Conservation (phyloP, 768 basidiomycete genomes). For the Strobilomyces dryophilus region DNA sequence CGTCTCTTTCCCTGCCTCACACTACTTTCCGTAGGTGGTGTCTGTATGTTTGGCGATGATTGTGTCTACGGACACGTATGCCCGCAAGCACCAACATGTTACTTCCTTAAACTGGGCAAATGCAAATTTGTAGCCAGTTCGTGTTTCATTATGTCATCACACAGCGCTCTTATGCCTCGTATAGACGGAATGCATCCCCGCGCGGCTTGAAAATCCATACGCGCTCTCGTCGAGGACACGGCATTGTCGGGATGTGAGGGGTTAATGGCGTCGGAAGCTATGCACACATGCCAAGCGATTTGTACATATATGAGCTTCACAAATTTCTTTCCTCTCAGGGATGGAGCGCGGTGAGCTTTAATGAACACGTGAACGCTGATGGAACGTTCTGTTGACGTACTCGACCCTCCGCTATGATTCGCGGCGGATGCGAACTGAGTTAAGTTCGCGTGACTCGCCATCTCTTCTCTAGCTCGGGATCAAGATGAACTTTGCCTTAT, state of each 20-base stretch:
- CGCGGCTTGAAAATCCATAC: conserved; percentile 16
- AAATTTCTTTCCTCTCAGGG: conserved; percentile 25
- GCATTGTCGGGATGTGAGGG: conserved; percentile 12
- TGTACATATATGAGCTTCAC: conserved; percentile 34
- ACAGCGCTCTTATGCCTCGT: conserved; percentile 8
- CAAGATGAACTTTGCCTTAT: conserved; percentile 27
- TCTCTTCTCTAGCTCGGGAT: conserved; percentile 21
- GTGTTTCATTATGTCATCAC: conserved; percentile 19
- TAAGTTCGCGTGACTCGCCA: conserved; percentile 27
- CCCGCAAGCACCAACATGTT: conserved; percentile 49
- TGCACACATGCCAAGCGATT: conserved; percentile 17
- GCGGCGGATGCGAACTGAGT: conserved; percentile 24
- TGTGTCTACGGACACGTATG: conserved; percentile 43
- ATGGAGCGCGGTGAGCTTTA: conserved; percentile 18
- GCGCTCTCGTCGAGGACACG: conserved; percentile 4
- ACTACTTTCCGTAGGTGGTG: conserved; percentile 38
- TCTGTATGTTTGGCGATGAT: conserved; percentile 55
- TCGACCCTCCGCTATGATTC: conserved; percentile 23
- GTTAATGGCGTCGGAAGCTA: conserved; percentile 8
- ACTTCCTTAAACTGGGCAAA: conserved; percentile 47
- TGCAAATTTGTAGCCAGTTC: conserved; percentile 63
- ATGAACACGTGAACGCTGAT: conserved; percentile 31
- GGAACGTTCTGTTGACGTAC: conserved; percentile 34
- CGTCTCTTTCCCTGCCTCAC: background rate
- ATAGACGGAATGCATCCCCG: conserved; percentile 40